phyloP scores from a whole-genome alignment of 495 filamentous ascomycete genomes.

The Penicillium bovifimosum region DNA sequence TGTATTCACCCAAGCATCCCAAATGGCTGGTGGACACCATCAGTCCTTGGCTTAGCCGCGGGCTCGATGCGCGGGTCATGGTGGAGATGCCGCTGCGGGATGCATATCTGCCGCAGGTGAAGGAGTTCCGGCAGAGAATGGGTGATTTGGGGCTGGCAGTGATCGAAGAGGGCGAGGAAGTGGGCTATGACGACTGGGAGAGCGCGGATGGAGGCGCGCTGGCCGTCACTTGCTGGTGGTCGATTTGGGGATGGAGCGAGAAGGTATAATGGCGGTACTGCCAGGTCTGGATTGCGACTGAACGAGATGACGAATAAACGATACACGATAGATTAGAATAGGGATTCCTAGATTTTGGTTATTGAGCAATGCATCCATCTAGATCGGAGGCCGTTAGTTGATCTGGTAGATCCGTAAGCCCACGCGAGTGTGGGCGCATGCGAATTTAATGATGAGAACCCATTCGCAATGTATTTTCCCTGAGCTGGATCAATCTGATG shows the following conservation, averaged over 20 bases:
- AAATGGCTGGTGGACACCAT: constrained; percentile 55
- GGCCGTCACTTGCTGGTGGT: constrained; percentile 64
- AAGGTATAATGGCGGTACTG: constrained; percentile 23
- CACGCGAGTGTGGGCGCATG: background rate
- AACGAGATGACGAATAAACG: constrained; percentile 27
- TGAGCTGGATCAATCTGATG: background rate
- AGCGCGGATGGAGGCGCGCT: constrained; percentile 39
- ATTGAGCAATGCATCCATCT: background rate
- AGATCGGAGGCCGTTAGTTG: background rate
- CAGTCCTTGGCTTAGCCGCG: constrained; percentile 44
- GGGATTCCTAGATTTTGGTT: constrained; percentile 14
- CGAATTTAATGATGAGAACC: background rate
- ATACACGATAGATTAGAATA: constrained; percentile 33
- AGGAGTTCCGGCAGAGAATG: constrained; percentile 54
- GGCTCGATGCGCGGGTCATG: constrained; percentile 47
- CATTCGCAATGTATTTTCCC: background rate
- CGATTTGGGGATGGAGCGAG: constrained; percentile 52
- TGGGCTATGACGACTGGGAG: constrained; percentile 68
- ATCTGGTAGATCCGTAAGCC: background rate
- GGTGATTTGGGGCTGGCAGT: constrained; percentile 44
- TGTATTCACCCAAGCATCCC: constrained; percentile 67
- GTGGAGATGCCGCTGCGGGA: constrained; percentile 62
- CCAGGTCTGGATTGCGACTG: constrained; percentile 2
- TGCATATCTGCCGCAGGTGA: constrained; percentile 48
- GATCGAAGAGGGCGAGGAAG: constrained; percentile 56